Percentiles rank a stretch among this genome's conserved stretches.
Conservation (phyloP, 2,329 filamentous ascomycete species). For the Sclerotinia borealis region DNA sequence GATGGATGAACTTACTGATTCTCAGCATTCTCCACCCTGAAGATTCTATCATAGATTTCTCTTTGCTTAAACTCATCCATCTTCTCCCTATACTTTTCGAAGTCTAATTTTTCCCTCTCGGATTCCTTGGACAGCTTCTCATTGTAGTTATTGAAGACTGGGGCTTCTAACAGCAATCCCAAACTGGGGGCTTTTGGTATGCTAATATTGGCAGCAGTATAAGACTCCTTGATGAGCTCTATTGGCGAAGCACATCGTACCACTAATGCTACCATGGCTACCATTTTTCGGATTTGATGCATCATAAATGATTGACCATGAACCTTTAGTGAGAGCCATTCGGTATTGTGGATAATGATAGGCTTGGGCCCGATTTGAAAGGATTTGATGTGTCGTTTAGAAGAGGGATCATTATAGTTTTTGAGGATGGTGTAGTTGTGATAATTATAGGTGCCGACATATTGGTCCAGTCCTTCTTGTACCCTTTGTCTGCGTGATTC, state of each 20-base stretch:
- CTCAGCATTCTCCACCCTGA: constrained; percentile 79
- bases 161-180: constrained; percentile 80
- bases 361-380: constrained; percentile 73
- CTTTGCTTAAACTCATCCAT: constrained; percentile 86
- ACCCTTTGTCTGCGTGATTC: constrained; percentile 65
- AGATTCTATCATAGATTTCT: constrained; percentile 89
- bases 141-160: constrained; percentile 90
- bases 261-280: constrained; percentile 80
- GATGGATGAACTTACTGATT: constrained; percentile 59
- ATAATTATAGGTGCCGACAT: constrained; percentile 82
- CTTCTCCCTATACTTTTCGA: constrained; percentile 67
- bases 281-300: constrained; percentile 99
- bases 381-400: constrained; percentile 86
- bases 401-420: constrained; percentile 69
- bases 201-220: constrained; percentile 65
- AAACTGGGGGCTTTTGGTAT: constrained; percentile 93
- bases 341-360: constrained; percentile 81
- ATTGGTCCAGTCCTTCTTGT: constrained; percentile 67
- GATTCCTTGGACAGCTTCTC: constrained; percentile 58
- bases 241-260: constrained; percentile 77
- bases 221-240: constrained; percentile 66
- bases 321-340: constrained; percentile 94
- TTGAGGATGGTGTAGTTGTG: constrained; percentile 98
- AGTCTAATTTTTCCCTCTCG: constrained; percentile 66
- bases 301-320: constrained; percentile 99